Evolutionary conservation across 164 flowering plant genomes (phyloP).

Genomic region (Vitis riparia): DNA sequence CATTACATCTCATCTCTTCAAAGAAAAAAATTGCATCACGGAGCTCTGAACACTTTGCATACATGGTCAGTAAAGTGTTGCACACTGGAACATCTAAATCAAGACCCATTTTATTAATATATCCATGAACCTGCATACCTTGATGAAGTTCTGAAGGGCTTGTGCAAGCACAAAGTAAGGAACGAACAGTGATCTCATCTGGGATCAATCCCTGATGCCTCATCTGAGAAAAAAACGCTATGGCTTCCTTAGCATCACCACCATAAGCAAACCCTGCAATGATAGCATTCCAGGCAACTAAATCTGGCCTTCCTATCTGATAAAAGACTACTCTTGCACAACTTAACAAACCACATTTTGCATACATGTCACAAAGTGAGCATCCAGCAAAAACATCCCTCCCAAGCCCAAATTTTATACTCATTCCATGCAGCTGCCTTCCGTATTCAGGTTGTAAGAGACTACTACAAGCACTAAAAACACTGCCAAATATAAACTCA

Average conservation of each 20-base stretch:
- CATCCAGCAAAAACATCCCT: slow-evolving; percentile 51
- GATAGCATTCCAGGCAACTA: slow-evolving; percentile 77
- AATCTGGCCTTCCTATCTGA: slow-evolving; percentile 56
- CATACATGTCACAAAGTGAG: slow-evolving; percentile 78
- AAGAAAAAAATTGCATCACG: slow-evolving; percentile 42
- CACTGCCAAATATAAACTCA: slow-evolving; percentile 69
- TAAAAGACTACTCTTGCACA: slow-evolving; percentile 47
- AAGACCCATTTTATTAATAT: slow-evolving; percentile 43
- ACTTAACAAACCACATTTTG: slow-evolving; percentile 54
- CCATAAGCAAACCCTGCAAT: slow-evolving; percentile 51
- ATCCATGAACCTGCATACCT: slow-evolving; percentile 59
- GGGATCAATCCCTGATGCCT: slow-evolving; percentile 44
- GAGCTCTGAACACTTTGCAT: slow-evolving; percentile 47
- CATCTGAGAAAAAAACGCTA: slow-evolving; percentile 45
- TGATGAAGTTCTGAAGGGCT: slow-evolving; percentile 29
- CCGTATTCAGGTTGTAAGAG: slow-evolving; percentile 48
- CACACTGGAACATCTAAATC: slow-evolving; percentile 36
- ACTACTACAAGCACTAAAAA: slow-evolving; percentile 60
- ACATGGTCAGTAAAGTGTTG: slow-evolving; percentile 66
- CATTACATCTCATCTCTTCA: slow-evolving; percentile 29
- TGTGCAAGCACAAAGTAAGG: slow-evolving; percentile 56
- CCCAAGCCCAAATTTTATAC: slow-evolving; percentile 59
- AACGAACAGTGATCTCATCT: slow-evolving; percentile 49
- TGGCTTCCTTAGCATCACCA: slow-evolving; percentile 42
- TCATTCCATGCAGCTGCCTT: slow-evolving; percentile 56